These are phyloP conservation scores for Curvularia eragrostidis DNA, from an alignment of 2,329 filamentous ascomycete genomes.

Conservation along the genomic window DNA sequence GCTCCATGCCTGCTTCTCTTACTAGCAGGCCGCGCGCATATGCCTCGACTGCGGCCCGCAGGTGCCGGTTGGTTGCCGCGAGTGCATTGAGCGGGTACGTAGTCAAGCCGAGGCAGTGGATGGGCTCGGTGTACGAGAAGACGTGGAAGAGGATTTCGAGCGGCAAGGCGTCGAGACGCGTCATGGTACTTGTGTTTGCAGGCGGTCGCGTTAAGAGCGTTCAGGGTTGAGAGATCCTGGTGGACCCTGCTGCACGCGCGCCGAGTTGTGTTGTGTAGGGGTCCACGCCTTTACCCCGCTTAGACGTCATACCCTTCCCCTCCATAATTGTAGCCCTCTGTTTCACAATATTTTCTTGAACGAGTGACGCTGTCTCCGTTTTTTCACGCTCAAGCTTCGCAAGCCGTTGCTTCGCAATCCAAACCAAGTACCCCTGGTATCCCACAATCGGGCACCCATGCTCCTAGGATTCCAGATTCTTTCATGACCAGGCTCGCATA, in stretches of 20 bases:
- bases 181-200: constrained; percentile 13
- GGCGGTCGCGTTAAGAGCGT: too few relatives aligned
- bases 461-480: not conserved
- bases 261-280: too few relatives aligned
- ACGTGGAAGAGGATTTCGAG: constrained; percentile 40
- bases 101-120: constrained; percentile 4
- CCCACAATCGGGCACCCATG: not conserved
- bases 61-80: constrained; percentile 33
- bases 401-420: too few relatives aligned
- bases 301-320: not conserved
- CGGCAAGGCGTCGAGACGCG: constrained; percentile 31
- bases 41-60: constrained; percentile 37
- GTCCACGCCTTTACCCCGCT: not conserved
- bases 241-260: too few relatives aligned
- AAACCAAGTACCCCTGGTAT: not conserved
- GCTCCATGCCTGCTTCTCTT: constrained; percentile 27
- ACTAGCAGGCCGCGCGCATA: constrained; percentile 39
- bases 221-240: not conserved
- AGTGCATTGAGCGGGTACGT: constrained; percentile 33
- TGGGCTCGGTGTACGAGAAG: constrained; percentile 30
- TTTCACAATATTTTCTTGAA: too few relatives aligned
- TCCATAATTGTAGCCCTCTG: too few relatives aligned
- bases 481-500: not conserved
- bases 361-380: too few relatives aligned
- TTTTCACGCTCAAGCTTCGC: too few relatives aligned